These are phyloP conservation scores for Penicillium brevicompactum DNA, from an alignment of 2,329 filamentous ascomycete species.

Conservation along the genomic window DNA sequence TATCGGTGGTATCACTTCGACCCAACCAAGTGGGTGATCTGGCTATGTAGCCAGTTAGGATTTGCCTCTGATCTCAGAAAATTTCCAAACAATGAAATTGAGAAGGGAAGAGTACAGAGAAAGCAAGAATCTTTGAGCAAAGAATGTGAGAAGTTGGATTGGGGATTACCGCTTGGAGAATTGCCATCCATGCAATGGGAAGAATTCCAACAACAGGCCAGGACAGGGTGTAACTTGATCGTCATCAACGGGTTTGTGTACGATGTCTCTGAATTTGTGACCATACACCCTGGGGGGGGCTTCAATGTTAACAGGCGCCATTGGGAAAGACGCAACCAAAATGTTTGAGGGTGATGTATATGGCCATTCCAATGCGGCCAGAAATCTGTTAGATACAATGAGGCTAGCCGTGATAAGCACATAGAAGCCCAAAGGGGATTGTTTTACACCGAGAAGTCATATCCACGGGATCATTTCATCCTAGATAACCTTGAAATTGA, in stretches of 20 bases:
- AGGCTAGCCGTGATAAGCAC: constrained; percentile 6
- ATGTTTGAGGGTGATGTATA: constrained; percentile 89
- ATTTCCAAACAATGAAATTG: constrained; percentile 84
- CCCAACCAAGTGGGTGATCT: constrained; percentile 84
- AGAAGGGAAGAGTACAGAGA: constrained; percentile 82
- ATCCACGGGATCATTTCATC: too few species aligned
- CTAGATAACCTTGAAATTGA: too few species aligned
- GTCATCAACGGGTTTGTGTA: constrained; percentile 79
- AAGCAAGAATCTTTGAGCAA: constrained; percentile 84
- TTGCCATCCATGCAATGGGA: constrained; percentile 81
- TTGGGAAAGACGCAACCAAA: constrained; percentile 82
- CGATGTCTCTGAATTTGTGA: constrained; percentile 77
- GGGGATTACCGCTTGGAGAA: constrained; percentile 78
- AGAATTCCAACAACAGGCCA: constrained; percentile 72
- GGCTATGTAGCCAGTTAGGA: constrained; percentile 74
- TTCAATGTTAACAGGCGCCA: constrained; percentile 73
- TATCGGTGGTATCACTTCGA: constrained; percentile 87
- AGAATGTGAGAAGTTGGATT: constrained; percentile 74
- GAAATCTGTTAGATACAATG: constrained; percentile 83
- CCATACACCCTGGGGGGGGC: constrained; percentile 80
- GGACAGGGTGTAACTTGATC: constrained; percentile 69
- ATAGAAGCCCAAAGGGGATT: too few species aligned
- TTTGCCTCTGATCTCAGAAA: constrained; percentile 82
- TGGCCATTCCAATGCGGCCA: constrained; percentile 79
- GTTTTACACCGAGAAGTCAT: not conserved